phyloP scores from a whole-genome alignment of 73 alveolate genomes.

The Paramecium biaurelia region DNA sequence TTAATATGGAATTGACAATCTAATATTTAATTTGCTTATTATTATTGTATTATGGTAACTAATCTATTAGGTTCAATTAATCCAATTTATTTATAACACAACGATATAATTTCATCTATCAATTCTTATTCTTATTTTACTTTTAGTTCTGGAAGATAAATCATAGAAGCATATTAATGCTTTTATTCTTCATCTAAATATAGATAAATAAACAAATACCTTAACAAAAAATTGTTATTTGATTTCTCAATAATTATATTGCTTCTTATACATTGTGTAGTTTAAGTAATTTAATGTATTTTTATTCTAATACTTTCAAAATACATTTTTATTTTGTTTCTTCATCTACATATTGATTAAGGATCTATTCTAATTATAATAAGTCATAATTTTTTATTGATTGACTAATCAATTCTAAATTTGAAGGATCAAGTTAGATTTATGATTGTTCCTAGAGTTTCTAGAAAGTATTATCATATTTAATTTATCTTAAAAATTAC shows the following conservation, averaged over 20 bases:
- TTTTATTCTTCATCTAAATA: not conserved
- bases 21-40: not conserved
- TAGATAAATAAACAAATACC: not conserved
- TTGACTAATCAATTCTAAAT: not conserved
- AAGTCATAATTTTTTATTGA: not conserved
- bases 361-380: not conserved
- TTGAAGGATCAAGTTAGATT: not conserved
- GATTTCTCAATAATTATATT: not conserved
- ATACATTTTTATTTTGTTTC: not conserved
- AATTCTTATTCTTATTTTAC: not conserved
- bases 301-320: not conserved
- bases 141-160: not conserved
- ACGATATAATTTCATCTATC: not conserved
- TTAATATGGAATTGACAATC: not conserved
- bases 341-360: not conserved
- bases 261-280: not conserved
- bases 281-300: not conserved
- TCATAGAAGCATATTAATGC: not conserved
- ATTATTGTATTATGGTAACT: not conserved
- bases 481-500: not conserved
- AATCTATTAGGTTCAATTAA: slow-evolving; percentile 22
- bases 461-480: not conserved
- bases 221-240: not conserved
- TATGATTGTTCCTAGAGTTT: not conserved
- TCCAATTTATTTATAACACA: not conserved